These are phyloP conservation scores for Fusarium aywerte DNA, from an alignment of 2,329 filamentous ascomycete genomes.

Conservation along the genomic window DNA sequence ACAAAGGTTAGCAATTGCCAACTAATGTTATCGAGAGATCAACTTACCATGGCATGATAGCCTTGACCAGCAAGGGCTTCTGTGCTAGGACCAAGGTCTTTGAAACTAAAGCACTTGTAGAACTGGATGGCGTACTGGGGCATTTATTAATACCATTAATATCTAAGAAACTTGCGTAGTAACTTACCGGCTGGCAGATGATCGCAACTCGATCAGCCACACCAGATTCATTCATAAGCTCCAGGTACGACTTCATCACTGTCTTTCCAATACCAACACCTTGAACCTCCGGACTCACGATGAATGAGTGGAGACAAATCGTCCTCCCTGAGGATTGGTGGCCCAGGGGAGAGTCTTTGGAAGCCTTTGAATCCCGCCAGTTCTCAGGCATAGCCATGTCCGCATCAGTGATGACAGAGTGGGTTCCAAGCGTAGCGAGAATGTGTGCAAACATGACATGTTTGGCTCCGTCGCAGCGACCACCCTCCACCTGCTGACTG, in stretches of 20 bases:
- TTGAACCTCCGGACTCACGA: slow-evolving; percentile 80
- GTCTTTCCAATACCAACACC: slow-evolving; percentile 77
- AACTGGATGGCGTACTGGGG: slow-evolving; percentile 73
- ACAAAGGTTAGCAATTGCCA: background rate
- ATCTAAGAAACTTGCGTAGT: background rate
- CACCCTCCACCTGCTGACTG: slow-evolving; percentile 67
- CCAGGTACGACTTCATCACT: slow-evolving; percentile 79
- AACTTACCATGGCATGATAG: slow-evolving; percentile 82
- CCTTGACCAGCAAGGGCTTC: slow-evolving; percentile 80
- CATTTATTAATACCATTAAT: background rate
- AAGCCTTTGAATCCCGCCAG: slow-evolving; percentile 65
- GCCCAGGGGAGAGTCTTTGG: slow-evolving; percentile 62
- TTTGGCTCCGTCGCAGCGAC: slow-evolving; percentile 44
- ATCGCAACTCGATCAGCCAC: slow-evolving; percentile 79
- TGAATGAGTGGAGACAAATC: slow-evolving; percentile 84
- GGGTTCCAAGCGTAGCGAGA: slow-evolving; percentile 76
- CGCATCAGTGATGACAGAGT: slow-evolving; percentile 73
- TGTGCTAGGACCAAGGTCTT: slow-evolving; percentile 73
- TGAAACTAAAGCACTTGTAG: slow-evolving; percentile 81
- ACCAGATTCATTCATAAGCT: slow-evolving; percentile 76
- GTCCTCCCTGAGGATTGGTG: slow-evolving; percentile 80
- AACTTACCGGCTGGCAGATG: slow-evolving; percentile 75
- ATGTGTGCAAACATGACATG: slow-evolving; percentile 80
- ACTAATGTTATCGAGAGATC: background rate
- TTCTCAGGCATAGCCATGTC: slow-evolving; percentile 79